phyloP scores from a whole-genome alignment of 2,329 filamentous ascomycete species.

The Diaporthe velutina region DNA sequence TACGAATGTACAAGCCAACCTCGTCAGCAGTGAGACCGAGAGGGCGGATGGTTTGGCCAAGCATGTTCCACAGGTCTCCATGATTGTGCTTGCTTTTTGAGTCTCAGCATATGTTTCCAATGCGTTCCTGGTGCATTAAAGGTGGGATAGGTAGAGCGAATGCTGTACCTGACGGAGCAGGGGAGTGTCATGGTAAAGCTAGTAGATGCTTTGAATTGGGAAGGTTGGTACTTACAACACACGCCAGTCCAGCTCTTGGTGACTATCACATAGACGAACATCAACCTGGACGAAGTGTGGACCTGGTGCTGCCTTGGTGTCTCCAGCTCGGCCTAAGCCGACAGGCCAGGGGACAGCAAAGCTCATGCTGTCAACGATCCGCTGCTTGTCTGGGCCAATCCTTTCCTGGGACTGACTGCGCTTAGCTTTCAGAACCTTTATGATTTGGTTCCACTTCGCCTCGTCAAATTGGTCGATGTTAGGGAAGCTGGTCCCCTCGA shows the following conservation, averaged over 20 bases:
- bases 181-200: neutral
- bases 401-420: slow-evolving; percentile 40
- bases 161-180: too few relatives aligned
- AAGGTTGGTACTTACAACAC: slow-evolving; percentile 59
- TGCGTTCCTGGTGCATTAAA: too few relatives aligned
- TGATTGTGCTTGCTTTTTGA: slow-evolving; percentile 68
- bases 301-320: slow-evolving; percentile 17
- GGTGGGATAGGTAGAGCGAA: neutral
- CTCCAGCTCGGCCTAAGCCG: slow-evolving; percentile 33
- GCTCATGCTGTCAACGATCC: slow-evolving; percentile 48
- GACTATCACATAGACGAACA: slow-evolving; percentile 64
- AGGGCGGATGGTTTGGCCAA: slow-evolving; percentile 73
- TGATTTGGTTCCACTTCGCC: slow-evolving; percentile 49
- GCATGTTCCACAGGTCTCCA: slow-evolving; percentile 76
- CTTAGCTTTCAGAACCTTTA: slow-evolving; percentile 59
- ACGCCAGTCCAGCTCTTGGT: slow-evolving; percentile 68
- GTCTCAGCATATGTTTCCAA: neutral
- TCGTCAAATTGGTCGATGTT: neutral
- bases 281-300: slow-evolving; percentile 76
- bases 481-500: slow-evolving; percentile 37
- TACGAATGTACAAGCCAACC: slow-evolving; percentile 72
- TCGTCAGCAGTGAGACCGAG: slow-evolving; percentile 77
- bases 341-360: slow-evolving; percentile 70
- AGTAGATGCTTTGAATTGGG: neutral
- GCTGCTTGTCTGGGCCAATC: neutral